Base-by-base conservation (phyloP, 495 filamentous ascomycete species). In the Daldinia vernicosa region DNA sequence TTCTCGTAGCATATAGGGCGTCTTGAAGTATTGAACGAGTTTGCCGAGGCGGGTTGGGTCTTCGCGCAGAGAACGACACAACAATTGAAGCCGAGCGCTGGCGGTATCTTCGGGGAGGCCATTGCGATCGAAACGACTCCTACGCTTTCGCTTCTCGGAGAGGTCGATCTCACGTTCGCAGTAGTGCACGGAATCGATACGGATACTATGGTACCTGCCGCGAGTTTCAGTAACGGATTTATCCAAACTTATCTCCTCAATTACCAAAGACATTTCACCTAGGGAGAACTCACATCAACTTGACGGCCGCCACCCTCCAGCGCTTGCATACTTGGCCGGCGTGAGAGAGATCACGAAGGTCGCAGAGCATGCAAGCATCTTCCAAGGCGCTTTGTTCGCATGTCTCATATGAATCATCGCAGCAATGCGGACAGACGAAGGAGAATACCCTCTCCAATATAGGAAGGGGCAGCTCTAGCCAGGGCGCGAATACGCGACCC, bases 1-100 rank as follows among this genome's bases (percentile, higher is more conserved):
- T 80, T 98, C 95, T 47, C 95, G 89, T 51, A 93, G 90, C 95
- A 97, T 97, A 78, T 97, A 98, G n/a, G 95, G 92, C 73, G 92
- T 90, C 81, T 97, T 95, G 60, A 99, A 81, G 61, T 90, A 92
- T 66, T 90, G 80, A 11, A 97, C 92, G 27, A 86, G 82, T 5
- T 81, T 76, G 0, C 88, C 93, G 15, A 95, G 81, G 32, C 82
- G 81, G 8, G 84, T 84, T 26, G 85, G 84, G 30, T 91, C 88
- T 33, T 94, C 90, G 63, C 94, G 87, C 35, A 98, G 88, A 0
- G 93, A 90, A 45, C 92, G 88, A 76, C 89, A 92, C 47, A 99
- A 86, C 53, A 97, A 82, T 62, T 87, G 84, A 19, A 99, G 85
- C 15, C 95, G 89, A 63, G 88, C 85, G 65, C 89, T 85, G 4